These are phyloP conservation scores for Oryza brachyantha DNA, from an alignment of 176 grass and related monocot genomes.

Conservation along the genomic window DNA sequence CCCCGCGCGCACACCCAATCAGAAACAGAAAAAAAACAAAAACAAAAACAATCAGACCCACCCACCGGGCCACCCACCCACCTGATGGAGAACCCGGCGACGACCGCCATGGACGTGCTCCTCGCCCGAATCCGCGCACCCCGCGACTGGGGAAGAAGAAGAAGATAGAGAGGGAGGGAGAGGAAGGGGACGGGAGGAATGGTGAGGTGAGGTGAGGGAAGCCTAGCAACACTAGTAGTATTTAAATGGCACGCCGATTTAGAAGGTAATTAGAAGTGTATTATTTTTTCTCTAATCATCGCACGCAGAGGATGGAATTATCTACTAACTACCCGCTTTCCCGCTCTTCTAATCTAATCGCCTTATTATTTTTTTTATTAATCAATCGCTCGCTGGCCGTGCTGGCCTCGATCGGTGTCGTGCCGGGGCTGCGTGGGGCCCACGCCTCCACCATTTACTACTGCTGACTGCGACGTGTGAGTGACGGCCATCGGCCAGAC, in stretches of 20 bases:
- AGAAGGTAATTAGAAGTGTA: constrained; percentile 5
- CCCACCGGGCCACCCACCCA: background rate
- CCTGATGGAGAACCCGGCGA: constrained; percentile 52
- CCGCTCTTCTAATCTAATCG: background rate
- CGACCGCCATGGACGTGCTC: constrained; percentile 25
- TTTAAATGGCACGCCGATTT: constrained; percentile 16
- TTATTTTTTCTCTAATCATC: no score
- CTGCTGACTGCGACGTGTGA: constrained; percentile 39
- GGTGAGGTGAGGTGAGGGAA: background rate
- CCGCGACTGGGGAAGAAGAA: background rate
- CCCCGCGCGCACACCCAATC: constrained; percentile 20
- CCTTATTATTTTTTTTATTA: no score
- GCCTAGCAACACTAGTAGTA: background rate
- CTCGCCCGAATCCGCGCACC: background rate
- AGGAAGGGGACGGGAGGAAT: background rate
- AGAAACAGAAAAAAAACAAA: background rate
- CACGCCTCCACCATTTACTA: constrained; percentile 13
- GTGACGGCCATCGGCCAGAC: constrained; percentile 31
- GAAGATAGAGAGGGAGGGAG: no score
- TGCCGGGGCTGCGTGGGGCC: background rate
- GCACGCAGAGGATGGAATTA: background rate
- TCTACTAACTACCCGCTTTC: constrained; percentile 31
- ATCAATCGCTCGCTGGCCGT: background rate
- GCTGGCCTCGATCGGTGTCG: constrained; percentile 10
- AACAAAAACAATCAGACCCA: background rate